Percentiles rank a stretch among this genome's conserved stretches.
These are phyloP conservation scores for Pythium vanterpoolii DNA, from an alignment of 352 stramenopile genomes.

Conservation along the genomic window DNA sequence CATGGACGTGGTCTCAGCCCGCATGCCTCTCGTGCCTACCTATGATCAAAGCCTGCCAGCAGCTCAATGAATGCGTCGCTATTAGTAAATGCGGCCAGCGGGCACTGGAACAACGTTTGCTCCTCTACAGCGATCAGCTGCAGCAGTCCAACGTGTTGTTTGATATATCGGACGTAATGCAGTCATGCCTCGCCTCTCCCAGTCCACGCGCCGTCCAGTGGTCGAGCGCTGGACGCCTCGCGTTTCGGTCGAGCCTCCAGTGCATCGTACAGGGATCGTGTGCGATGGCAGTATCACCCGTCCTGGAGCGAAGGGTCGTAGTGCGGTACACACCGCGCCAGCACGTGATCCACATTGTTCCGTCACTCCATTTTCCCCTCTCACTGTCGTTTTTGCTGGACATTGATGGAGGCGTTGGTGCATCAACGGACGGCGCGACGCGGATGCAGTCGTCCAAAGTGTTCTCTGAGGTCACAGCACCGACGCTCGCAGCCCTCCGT, in stretches of 20 bases:
- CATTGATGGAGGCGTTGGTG: conserved; percentile 6
- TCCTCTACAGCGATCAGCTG: conserved; percentile 5
- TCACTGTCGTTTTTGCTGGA: conserved; percentile 14
- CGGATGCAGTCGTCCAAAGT: neutral
- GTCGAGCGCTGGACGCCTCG: conserved; percentile 9
- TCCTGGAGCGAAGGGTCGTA: neutral
- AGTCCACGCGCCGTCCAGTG: neutral
- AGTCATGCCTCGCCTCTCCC: conserved; percentile 8
- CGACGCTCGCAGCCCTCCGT: neutral
- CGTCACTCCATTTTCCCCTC: conserved; percentile 8
- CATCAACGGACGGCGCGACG: neutral
- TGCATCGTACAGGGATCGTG: conserved; percentile 5
- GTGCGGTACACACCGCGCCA: conserved; percentile 13
- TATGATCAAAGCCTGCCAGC: neutral
- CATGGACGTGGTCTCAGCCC: neutral
- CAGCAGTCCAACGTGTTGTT: neutral
- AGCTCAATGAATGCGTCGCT: conserved; percentile 8
- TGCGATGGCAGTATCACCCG: neutral
- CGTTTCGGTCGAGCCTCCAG: conserved; percentile 3
- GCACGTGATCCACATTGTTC: neutral
- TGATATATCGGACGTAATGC: neutral
- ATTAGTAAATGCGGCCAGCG: conserved; percentile 13
- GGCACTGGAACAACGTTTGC: neutral
- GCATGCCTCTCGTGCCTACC: conserved; percentile 3
- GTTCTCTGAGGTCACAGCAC: neutral